These are phyloP conservation scores for Rhododendron williamsianum DNA, from an alignment of 148 eudicot species.

Conservation along the genomic window DNA sequence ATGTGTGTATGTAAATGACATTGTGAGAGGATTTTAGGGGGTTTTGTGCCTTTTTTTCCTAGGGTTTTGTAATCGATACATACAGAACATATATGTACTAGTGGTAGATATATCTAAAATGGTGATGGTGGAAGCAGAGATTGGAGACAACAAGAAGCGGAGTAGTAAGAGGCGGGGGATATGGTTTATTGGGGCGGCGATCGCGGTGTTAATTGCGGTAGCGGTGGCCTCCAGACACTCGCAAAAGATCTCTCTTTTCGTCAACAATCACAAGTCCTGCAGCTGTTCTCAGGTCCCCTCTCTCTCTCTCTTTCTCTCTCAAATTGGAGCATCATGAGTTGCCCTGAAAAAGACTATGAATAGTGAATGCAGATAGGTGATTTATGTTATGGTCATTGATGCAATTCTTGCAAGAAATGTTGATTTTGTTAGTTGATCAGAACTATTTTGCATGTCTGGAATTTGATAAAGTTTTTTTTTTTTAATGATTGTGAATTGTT, in stretches of 20 bases:
- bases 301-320: slow-evolving; percentile 14
- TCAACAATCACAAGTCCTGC: slow-evolving; percentile 29
- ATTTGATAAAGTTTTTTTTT: not conserved
- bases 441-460: not conserved
- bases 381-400: not conserved
- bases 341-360: not conserved
- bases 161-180: slow-evolving; percentile 25
- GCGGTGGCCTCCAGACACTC: slow-evolving; percentile 16
- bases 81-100: not conserved
- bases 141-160: slow-evolving; percentile 11
- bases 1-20: not conserved
- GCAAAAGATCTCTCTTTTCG: slow-evolving; percentile 13
- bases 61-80: not conserved
- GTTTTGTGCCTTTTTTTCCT: not conserved
- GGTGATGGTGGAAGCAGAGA: slow-evolving; percentile 35
- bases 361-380: not conserved
- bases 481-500: not conserved
- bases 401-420: not conserved
- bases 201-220: slow-evolving; percentile 37
- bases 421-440: not conserved
- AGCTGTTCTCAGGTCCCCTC: slow-evolving; percentile 48
- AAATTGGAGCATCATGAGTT: not conserved
- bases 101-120: not conserved
- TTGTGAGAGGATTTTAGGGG: not conserved
- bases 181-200: slow-evolving; percentile 34